phyloP scores from a whole-genome alignment of 306 rosid genomes.

The Cucurbita moschata region DNA sequence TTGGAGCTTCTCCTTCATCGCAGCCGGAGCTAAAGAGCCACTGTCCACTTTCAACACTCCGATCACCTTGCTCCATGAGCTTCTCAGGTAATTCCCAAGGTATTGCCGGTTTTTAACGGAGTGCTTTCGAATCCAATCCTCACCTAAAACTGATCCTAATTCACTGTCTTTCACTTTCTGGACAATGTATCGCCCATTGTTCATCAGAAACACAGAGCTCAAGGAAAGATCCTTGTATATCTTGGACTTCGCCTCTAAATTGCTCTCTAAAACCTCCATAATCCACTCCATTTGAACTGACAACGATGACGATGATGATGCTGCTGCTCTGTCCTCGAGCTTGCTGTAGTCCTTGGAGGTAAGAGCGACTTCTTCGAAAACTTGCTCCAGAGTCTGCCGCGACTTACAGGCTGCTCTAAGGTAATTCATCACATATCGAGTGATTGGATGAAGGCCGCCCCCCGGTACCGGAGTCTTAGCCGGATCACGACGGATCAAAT shows the following conservation, averaged over 20 bases:
- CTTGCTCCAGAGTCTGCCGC: conserved; percentile 54
- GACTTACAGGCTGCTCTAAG: conserved; percentile 79
- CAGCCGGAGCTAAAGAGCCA: conserved; percentile 30
- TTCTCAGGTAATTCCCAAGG: conserved; percentile 52
- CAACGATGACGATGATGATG: conserved; percentile 32
- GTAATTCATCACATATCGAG: conserved; percentile 94
- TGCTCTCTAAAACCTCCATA: conserved; percentile 78
- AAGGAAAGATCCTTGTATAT: conserved; percentile 54
- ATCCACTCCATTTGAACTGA: conserved; percentile 85
- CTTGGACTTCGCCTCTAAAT: conserved; percentile 82
- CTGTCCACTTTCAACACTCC: conserved; percentile 49
- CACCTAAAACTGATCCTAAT: conserved; percentile 58
- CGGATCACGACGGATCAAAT: conserved; percentile 77
- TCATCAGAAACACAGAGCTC: conserved; percentile 73
- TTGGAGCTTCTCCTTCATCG: conserved; percentile 69
- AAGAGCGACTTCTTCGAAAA: conserved; percentile 52
- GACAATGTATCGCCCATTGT: conserved; percentile 73
- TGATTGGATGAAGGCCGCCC: conserved; percentile 85
- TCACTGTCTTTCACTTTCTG: conserved; percentile 71
- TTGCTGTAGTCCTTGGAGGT: conserved; percentile 31
- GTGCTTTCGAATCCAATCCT: conserved; percentile 84
- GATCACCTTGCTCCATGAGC: conserved; percentile 62
- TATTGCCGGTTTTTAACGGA: conserved; percentile 50
- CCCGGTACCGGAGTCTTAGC: conserved; percentile 67
- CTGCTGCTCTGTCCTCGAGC: conserved; percentile 37